phyloP scores from a whole-genome alignment of 1,284 basidiomycete species.

The Ustilago hordei region DNA sequence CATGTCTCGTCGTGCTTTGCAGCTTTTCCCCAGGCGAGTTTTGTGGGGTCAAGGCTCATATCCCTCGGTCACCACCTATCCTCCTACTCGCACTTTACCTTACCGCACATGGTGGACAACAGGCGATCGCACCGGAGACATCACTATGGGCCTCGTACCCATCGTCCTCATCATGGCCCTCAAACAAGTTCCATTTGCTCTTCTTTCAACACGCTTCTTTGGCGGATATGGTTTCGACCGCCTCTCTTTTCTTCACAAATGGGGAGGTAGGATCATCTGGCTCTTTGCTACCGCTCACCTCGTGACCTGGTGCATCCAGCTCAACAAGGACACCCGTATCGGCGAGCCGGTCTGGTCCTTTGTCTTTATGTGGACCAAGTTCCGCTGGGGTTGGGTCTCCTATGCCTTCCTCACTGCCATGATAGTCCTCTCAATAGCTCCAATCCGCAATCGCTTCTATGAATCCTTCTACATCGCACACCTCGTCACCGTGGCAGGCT shows the following conservation, averaged over 20 bases:
- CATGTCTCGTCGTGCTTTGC: conserved; percentile 30
- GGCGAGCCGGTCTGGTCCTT: conserved; percentile 75
- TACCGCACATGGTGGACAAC: conserved; percentile 82
- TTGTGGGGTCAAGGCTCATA: conserved; percentile 63
- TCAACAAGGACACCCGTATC: conserved; percentile 73
- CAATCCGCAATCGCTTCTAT: conserved; percentile 78
- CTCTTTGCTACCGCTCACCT: conserved; percentile 78
- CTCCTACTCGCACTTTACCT: conserved; percentile 75
- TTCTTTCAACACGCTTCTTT: conserved; percentile 79
- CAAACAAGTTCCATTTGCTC: conserved; percentile 83
- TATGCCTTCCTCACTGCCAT: conserved; percentile 80
- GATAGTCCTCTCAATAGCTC: conserved; percentile 76
- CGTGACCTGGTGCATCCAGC: conserved; percentile 80
- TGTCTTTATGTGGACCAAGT: conserved; percentile 78
- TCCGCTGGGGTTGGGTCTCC: conserved; percentile 80
- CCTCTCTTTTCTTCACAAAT: conserved; percentile 79
- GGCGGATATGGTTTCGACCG: conserved; percentile 83
- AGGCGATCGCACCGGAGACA: conserved; percentile 79
- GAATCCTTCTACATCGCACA: conserved; percentile 83
- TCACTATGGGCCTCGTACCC: conserved; percentile 83
- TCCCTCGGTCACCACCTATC: conserved; percentile 53
- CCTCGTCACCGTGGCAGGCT: conserved; percentile 71
- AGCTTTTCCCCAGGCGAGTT: conserved; percentile 34
- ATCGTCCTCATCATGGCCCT: conserved; percentile 81
- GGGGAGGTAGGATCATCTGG: conserved; percentile 81